Base-by-base conservation (phyloP, 2,329 filamentous ascomycete species). In the Colletotrichum sp. region DNA sequence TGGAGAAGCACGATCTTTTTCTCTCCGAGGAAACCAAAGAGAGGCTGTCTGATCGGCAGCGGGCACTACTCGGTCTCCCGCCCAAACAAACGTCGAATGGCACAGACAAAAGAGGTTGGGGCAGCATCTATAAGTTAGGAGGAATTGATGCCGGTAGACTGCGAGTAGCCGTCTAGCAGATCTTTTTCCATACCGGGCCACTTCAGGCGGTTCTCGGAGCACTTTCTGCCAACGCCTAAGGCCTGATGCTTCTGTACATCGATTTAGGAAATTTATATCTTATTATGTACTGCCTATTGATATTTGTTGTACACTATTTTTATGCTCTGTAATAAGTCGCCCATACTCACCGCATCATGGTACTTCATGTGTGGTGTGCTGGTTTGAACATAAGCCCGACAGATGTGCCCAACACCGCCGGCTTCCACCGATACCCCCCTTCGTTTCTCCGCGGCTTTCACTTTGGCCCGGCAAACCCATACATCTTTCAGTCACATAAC, bases 1-100 rank as follows among this genome's bases (percentile, higher is more conserved):
- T 67, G 64, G 64, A 67, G 39, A 67, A 55, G 9, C 39, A 67
- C 29, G 64, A 67, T 12, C 64, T 67, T 12, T 44, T 55, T 27
- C 36, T 25, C 27, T 36, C 64, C 11, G 64, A 67, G n/a, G 25
- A 59, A 29, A 67, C 64, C 39, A 67, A 67, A 29, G 39, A 25
- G 8, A 49, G 30, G 13, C 30, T 67, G 19, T 67, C 64, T 67
- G 39, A 67, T 49, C 36, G 64, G 19, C 64, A 67, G 16, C 39
- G 36, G 39, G 39, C 25, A 29, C 64, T 67, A 15, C 39, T 67
- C 7, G 64, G 64, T 52, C 39, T 67, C 39, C 64, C 29, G 59
- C 29, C 29, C 16, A 62, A 62, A 27, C 44, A 55, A 69, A 57
- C 49, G 30, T 55, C 59, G 25, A 63, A 63, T 36, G 59, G 27